A percentile compares a stretch with the other conserved stretches of the same genome.
Evolutionary conservation across 2,329 filamentous ascomycete species (phyloP).

Genomic region (Acrodontium crateriforme): DNA sequence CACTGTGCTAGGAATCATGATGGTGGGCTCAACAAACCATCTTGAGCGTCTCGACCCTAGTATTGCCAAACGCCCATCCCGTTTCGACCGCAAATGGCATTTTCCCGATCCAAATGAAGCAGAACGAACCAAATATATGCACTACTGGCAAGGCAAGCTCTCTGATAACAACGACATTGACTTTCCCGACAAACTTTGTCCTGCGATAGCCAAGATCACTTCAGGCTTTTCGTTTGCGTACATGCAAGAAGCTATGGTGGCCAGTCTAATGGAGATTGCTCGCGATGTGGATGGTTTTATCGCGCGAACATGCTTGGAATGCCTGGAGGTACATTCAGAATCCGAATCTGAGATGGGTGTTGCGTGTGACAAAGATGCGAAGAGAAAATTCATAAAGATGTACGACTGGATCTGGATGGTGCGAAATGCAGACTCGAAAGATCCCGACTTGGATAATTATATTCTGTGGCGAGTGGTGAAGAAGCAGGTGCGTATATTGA

Average conservation of each 20-base stretch:
- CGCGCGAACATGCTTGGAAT: slow-evolving; percentile 16
- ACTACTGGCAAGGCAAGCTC: slow-evolving; percentile 48
- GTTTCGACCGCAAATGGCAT: slow-evolving; percentile 54
- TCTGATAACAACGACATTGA: slow-evolving; percentile 41
- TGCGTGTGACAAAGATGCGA: slow-evolving; percentile 11
- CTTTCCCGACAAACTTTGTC: slow-evolving; percentile 44
- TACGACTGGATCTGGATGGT: slow-evolving; percentile 18
- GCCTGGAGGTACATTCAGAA: slow-evolving; percentile 12
- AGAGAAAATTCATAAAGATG: slow-evolving; percentile 14
- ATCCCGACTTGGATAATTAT: slow-evolving; percentile 36
- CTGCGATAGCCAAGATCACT: slow-evolving; percentile 46
- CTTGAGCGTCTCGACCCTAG: slow-evolving; percentile 54
- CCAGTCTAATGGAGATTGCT: slow-evolving; percentile 46
- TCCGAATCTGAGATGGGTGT: slow-evolving; percentile 7
- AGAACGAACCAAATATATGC: slow-evolving; percentile 45
- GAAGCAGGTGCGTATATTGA: slow-evolving; percentile 47
- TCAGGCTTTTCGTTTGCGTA: slow-evolving; percentile 54
- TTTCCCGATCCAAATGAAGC: slow-evolving; percentile 44
- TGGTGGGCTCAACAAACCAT: slow-evolving; percentile 31
- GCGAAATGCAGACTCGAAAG: slow-evolving; percentile 21
- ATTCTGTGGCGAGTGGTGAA: slow-evolving; percentile 48
- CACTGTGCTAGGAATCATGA: slow-evolving; percentile 44
- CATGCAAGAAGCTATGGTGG: slow-evolving; percentile 56
- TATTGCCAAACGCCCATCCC: slow-evolving; percentile 46
- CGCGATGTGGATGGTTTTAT: slow-evolving; percentile 28